phyloP scores from a whole-genome alignment of 1,284 basidiomycete genomes.

The Trichosporon faecale region DNA sequence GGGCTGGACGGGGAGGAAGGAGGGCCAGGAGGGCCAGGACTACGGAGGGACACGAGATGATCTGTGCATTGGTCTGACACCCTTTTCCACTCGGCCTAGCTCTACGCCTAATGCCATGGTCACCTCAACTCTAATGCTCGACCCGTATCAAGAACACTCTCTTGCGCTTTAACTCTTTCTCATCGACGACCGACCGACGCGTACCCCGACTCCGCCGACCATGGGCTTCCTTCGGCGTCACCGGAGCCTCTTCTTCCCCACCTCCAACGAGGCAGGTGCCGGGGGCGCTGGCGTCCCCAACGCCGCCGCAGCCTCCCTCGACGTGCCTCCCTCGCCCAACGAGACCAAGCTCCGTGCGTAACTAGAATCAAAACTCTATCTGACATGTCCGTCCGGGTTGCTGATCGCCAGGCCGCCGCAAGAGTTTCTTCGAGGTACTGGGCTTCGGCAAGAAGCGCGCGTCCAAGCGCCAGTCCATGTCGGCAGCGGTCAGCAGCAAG shows the following conservation, averaged over 20 bases:
- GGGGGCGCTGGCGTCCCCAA: neutral
- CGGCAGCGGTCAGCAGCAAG: neutral
- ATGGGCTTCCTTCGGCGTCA: constrained; percentile 10
- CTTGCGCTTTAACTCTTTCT: constrained; percentile 9
- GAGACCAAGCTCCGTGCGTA: constrained; percentile 7
- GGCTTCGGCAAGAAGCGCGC: constrained; percentile 6
- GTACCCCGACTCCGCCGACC: neutral
- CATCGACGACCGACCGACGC: neutral
- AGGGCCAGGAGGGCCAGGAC: neutral
- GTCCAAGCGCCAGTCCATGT: constrained; percentile 2
- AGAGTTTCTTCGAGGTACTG: constrained; percentile 8
- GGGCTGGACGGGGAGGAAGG: neutral
- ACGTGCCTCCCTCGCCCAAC: constrained; percentile 5
- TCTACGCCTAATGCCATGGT: neutral
- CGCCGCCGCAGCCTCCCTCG: neutral
- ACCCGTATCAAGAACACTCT: neutral
- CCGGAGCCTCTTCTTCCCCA: constrained; percentile 9
- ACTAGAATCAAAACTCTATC: neutral
- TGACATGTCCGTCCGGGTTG: neutral
- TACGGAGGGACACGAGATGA: neutral
- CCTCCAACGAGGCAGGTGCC: neutral
- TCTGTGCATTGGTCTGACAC: neutral
- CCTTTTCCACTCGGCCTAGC: neutral
- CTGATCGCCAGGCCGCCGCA: constrained; percentile 7
- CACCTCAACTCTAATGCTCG: neutral